Evolutionary conservation across 2,329 filamentous ascomycete genomes (phyloP).

Genomic region (Trichoderma koningii): DNA sequence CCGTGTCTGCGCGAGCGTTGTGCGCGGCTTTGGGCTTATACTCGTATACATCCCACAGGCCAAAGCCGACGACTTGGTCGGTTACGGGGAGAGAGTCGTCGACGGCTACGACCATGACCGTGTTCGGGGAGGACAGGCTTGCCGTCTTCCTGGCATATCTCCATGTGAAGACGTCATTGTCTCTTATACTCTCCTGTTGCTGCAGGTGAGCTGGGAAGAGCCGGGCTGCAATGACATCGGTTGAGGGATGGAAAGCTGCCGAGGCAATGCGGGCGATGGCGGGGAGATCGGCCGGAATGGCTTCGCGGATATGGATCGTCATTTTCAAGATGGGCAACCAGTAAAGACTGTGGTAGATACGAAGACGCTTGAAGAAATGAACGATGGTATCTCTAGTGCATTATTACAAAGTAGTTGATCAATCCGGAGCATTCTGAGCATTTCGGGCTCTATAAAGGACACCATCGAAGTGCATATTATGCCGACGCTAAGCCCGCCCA

Average conservation of each 20-base stretch:
- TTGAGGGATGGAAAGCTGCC: constrained; percentile 33
- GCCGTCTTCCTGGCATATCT: constrained; percentile 28
- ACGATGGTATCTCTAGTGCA: too few species aligned
- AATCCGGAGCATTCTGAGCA: not conserved
- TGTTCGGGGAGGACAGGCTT: constrained; percentile 25
- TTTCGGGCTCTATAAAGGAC: not conserved
- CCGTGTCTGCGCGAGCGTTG: not conserved
- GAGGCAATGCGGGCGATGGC: constrained; percentile 33
- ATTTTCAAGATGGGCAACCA: constrained; percentile 27
- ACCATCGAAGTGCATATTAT: not conserved
- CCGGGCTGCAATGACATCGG: constrained; percentile 28
- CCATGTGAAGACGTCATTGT: constrained; percentile 27
- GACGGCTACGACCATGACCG: constrained; percentile 31
- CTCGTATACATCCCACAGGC: constrained; percentile 29
- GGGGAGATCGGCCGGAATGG: constrained; percentile 33
- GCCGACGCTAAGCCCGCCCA: constrained; percentile 12
- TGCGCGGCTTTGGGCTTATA: too few species aligned
- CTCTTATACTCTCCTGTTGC: constrained; percentile 2
- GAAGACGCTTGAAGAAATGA: not conserved
- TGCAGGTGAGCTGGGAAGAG: constrained; percentile 29
- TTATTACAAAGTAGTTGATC: not conserved
- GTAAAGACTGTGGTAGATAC: not conserved
- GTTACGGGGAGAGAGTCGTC: constrained; percentile 21
- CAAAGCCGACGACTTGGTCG: constrained; percentile 30
- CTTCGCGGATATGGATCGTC: constrained; percentile 34